Evolutionary conservation across 179 eudicot genomes (phyloP).

Genomic region (Beta macrorhiza): DNA sequence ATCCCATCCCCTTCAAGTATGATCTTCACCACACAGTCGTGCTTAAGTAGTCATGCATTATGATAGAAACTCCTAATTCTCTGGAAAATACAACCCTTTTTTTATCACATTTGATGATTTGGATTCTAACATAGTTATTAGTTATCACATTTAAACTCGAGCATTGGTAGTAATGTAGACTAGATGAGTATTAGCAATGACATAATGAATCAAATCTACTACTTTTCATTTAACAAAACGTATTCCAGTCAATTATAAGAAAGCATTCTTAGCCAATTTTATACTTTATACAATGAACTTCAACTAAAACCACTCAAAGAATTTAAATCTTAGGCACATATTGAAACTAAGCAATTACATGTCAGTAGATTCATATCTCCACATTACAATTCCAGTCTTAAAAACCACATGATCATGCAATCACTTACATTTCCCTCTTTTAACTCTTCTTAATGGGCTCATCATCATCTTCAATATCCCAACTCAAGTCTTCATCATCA

Average conservation of each 20-base stretch:
- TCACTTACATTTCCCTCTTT: background rate
- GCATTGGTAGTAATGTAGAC: background rate
- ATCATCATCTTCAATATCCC: constrained; percentile 90
- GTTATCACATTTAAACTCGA: background rate
- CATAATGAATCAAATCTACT: background rate
- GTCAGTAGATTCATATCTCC: background rate
- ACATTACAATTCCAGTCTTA: background rate
- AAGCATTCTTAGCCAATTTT: background rate
- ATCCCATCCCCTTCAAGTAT: background rate
- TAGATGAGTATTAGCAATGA: background rate
- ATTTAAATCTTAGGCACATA: background rate
- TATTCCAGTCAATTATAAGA: background rate
- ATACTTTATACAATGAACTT: constrained; percentile 3
- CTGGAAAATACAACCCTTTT: background rate
- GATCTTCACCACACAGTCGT: background rate
- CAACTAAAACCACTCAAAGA: constrained; percentile 14
- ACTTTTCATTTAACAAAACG: background rate
- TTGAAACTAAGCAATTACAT: constrained; percentile 4
- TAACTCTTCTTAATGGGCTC: constrained; percentile 43
- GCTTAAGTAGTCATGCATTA: no score
- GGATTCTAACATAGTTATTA: background rate
- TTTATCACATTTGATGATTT: background rate
- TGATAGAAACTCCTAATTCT: no score
- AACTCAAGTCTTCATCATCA: constrained; percentile 81
- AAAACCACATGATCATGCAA: background rate